Conservation (phyloP, 768 basidiomycete species). For the Rhodotorula kratochvilovae region DNA sequence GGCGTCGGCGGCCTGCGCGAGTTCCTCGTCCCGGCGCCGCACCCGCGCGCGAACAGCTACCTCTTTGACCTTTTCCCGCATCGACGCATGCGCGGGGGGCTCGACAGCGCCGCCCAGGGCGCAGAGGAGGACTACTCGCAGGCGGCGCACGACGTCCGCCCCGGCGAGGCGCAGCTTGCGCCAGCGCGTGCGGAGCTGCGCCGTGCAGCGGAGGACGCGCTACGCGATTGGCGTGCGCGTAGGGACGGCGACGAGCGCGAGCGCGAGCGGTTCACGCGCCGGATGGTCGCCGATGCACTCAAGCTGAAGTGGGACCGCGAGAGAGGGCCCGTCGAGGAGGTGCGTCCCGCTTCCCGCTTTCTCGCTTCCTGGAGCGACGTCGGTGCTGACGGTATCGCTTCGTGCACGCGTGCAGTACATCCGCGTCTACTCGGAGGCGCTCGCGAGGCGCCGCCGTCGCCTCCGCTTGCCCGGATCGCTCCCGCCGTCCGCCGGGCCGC, state of each 20-base stretch:
- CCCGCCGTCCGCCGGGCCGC: neutral
- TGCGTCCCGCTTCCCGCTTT: neutral
- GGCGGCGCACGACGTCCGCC: constrained; percentile 4
- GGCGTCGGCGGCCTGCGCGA: constrained; percentile 27
- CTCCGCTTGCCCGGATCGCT: neutral
- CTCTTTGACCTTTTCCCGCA: constrained; percentile 13
- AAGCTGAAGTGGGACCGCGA: constrained; percentile 14
- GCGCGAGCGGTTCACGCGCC: constrained; percentile 8
- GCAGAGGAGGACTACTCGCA: constrained; percentile 5
- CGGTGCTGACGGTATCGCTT: neutral
- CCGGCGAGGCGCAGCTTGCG: constrained; percentile 2
- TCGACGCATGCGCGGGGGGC: neutral
- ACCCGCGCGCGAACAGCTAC: constrained; percentile 2
- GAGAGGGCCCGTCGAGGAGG: constrained; percentile 21
- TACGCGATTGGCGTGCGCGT: constrained; percentile 2
- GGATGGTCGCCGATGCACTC: constrained; percentile 14
- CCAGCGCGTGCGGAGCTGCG: neutral
- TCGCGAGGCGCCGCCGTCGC: neutral
- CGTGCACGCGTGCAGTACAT: neutral
- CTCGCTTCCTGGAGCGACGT: neutral
- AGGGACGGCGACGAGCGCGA: neutral
- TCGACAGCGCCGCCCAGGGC: neutral
- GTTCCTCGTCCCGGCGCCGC: constrained; percentile 1
- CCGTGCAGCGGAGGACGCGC: neutral
- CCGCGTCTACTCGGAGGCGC: constrained; percentile 12